Percentiles rank a stretch among this genome's conserved stretches.
Conservation (phyloP, 345 rosid species). For the Bruguiera sexangula region DNA sequence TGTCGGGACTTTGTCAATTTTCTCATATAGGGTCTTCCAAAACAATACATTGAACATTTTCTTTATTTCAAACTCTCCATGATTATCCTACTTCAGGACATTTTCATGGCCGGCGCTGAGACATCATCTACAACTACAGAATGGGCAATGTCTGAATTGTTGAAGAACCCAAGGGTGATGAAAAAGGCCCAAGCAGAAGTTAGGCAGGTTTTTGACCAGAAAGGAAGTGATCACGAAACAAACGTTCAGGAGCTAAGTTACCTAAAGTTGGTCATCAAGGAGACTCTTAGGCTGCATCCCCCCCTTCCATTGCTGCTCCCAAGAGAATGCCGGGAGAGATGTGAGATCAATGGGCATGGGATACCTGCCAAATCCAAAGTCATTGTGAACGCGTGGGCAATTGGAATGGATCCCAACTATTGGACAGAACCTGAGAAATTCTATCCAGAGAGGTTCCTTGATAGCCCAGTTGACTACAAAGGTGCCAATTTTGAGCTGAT, state of each 20-base stretch:
- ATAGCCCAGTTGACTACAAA: conserved; percentile 22
- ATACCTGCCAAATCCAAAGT: conserved; percentile 16
- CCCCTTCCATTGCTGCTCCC: conserved; percentile 28
- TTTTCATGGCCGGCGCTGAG: conserved; percentile 33
- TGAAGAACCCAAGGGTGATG: conserved; percentile 23
- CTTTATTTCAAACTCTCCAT: too few species aligned
- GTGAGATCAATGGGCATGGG: conserved; percentile 17
- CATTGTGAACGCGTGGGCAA: conserved; percentile 29
- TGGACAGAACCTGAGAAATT: conserved; percentile 31
- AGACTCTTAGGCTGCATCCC: conserved; percentile 32
- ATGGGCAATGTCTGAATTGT: conserved; percentile 32
- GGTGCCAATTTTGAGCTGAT: conserved; percentile 22
- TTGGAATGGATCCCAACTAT: conserved; percentile 27
- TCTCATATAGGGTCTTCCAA: too few species aligned
- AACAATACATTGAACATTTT: too few species aligned
- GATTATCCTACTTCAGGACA: conserved; percentile 19
- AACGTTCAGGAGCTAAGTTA: background rate
- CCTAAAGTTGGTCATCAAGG: conserved; percentile 21
- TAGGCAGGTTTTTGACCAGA: conserved; percentile 14
- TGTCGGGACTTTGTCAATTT: too few species aligned
- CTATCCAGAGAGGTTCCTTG: conserved; percentile 27
- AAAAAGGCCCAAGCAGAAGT: conserved; percentile 32
- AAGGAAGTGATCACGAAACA: conserved; percentile 20
- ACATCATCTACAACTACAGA: conserved; percentile 26
- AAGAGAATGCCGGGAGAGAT: conserved; percentile 24